A percentile compares a stretch with the other conserved stretches of the same genome.
Conservation (phyloP, 2,329 filamentous ascomycete genomes). For the Neofusicoccum umdonicola region DNA sequence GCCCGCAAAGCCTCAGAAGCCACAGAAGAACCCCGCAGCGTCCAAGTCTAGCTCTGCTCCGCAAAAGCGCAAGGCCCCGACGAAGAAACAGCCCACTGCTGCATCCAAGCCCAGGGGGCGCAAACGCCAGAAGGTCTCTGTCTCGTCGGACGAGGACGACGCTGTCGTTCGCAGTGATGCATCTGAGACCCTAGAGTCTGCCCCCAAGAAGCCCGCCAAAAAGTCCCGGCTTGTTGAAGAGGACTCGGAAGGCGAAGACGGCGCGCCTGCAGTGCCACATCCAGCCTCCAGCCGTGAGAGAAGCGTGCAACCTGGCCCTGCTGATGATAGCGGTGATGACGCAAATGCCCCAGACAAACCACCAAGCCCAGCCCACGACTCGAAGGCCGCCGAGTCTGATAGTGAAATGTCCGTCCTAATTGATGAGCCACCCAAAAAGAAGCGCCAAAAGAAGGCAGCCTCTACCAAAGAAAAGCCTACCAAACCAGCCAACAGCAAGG, state of each 20-base stretch:
- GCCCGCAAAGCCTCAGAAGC: constrained; percentile 4
- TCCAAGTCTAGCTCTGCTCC: not conserved
- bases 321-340: not conserved
- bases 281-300: not conserved
- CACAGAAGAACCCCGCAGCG: not conserved
- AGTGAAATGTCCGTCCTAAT: constrained; percentile 73
- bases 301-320: not conserved
- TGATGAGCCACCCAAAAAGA: constrained; percentile 67
- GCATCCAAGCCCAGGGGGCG: constrained; percentile 29
- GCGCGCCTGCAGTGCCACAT: not conserved
- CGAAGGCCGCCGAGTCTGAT: constrained; percentile 44
- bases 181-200: not conserved
- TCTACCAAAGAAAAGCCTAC: constrained; percentile 27
- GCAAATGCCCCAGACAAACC: not conserved
- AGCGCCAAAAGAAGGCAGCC: constrained; percentile 38
- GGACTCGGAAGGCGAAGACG: not conserved
- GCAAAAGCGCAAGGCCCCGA: not conserved
- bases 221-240: not conserved
- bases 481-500: constrained; percentile 17
- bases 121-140: constrained; percentile 30
- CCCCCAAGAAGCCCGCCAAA: constrained; percentile 18
- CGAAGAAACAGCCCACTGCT: constrained; percentile 30
- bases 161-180: constrained; percentile 18
- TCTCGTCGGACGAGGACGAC: constrained; percentile 28
- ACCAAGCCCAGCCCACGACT: not conserved